These are phyloP conservation scores for Magnaporthiopsis poae DNA, from an alignment of 2,329 filamentous ascomycete genomes.

Conservation along the genomic window DNA sequence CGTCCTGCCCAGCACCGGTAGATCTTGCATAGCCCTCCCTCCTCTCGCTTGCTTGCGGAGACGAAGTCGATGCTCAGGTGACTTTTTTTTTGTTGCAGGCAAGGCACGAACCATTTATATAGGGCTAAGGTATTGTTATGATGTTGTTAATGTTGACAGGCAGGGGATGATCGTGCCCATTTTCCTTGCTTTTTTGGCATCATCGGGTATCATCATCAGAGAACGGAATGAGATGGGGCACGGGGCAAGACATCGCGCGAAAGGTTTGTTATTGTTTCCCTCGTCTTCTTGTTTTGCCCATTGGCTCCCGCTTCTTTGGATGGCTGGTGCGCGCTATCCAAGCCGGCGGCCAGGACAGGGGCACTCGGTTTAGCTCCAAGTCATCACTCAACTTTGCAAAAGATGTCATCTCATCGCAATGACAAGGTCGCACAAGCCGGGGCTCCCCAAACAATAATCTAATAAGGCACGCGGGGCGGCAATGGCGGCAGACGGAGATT, in stretches of 20 bases:
- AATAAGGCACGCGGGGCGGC: neutral
- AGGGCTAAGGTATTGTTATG: neutral
- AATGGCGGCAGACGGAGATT: neutral
- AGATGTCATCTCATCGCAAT: too few species aligned
- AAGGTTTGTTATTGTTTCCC: neutral
- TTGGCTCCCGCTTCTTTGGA: neutral
- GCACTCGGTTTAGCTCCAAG: too few species aligned
- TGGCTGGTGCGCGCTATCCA: neutral
- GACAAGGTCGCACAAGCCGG: too few species aligned
- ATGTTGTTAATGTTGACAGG: too few species aligned
- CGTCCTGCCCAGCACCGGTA: neutral
- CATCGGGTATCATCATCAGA: too few species aligned
- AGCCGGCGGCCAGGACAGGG: too few species aligned
- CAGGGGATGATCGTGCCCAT: too few species aligned
- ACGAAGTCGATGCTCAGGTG: neutral
- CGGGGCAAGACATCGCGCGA: too few species aligned
- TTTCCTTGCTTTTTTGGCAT: too few species aligned
- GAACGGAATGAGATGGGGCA: too few species aligned
- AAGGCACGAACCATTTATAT: neutral
- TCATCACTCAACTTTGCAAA: too few species aligned
- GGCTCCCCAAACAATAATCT: neutral
- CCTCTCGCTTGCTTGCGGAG: neutral
- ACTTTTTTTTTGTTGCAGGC: neutral
- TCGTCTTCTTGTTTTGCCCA: neutral
- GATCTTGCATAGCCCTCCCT: neutral